A percentile compares a stretch with the other conserved stretches of the same genome.
Conservation (phyloP, 495 filamentous ascomycete species). For the Gamarada debralockiae region DNA sequence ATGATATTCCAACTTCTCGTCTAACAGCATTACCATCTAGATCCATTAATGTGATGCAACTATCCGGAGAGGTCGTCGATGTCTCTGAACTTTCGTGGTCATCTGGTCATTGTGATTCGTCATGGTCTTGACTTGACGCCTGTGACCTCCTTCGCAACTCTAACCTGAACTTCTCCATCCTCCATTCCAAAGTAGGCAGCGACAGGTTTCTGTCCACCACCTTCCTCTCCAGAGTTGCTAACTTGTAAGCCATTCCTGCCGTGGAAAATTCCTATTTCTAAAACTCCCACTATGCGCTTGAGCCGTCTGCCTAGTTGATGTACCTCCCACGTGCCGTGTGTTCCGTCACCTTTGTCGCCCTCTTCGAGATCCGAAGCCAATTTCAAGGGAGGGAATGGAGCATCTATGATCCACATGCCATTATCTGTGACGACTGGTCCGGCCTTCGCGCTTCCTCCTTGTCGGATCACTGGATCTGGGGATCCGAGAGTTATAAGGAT, state of each 20-base stretch:
- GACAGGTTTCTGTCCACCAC: conserved; percentile 84
- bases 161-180: conserved; percentile 61
- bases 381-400: conserved; percentile 71
- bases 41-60: no score
- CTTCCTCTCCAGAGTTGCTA: conserved; percentile 45
- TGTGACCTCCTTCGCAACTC: conserved; percentile 32
- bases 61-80: no score
- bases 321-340: conserved; percentile 71
- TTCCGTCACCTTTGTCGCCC: conserved; percentile 39
- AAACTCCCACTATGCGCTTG: conserved; percentile 79
- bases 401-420: conserved; percentile 89
- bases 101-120: not conserved
- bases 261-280: conserved; percentile 89
- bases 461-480: conserved; percentile 60
- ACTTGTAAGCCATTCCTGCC: conserved; percentile 71
- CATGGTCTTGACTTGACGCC: conserved; percentile 23
- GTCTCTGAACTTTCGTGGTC: no score
- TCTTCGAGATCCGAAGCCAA: conserved; percentile 52
- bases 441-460: conserved; percentile 63
- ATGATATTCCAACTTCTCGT: no score
- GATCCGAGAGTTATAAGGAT: conserved; percentile 69
- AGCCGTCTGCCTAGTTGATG: conserved; percentile 64
- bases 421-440: conserved; percentile 91
- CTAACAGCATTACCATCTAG: no score
- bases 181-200: conserved; percentile 94